Percentiles rank a stretch among this genome's conserved stretches.
These are phyloP conservation scores for Claviceps arundinis DNA, from an alignment of 2,329 filamentous ascomycete species.

Conservation along the genomic window DNA sequence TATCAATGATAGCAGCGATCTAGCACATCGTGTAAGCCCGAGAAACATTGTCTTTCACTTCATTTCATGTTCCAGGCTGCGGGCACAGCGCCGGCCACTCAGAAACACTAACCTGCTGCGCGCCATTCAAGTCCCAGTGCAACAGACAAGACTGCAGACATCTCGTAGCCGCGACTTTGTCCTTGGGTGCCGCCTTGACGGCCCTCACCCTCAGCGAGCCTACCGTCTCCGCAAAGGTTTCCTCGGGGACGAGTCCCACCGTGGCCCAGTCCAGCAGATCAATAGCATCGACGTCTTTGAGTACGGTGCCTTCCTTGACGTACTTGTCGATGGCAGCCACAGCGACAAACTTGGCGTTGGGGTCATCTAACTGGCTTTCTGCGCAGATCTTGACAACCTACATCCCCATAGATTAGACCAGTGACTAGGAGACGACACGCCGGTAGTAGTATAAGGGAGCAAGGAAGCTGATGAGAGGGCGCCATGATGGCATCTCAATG, in stretches of 20 bases:
- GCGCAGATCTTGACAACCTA: constrained; percentile 36
- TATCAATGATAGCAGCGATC: constrained; percentile 42
- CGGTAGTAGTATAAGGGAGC: too few relatives aligned
- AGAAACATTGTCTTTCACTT: neutral
- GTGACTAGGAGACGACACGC: too few relatives aligned
- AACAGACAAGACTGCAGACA: constrained; percentile 40
- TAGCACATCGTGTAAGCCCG: constrained; percentile 12
- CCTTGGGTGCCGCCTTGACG: constrained; percentile 39
- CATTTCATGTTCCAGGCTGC: neutral
- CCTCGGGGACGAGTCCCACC: constrained; percentile 22
- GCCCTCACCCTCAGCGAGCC: constrained; percentile 36
- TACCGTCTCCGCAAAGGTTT: constrained; percentile 32
- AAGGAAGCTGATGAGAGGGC: too few relatives aligned
- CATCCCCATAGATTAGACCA: too few relatives aligned
- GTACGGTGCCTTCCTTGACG: constrained; percentile 29
- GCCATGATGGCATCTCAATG: too few relatives aligned
- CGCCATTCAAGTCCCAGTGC: constrained; percentile 41
- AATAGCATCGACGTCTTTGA: constrained; percentile 37
- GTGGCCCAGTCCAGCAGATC: constrained; percentile 43
- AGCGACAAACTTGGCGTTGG: constrained; percentile 30
- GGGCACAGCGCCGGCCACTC: neutral
- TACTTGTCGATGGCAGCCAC: constrained; percentile 31
- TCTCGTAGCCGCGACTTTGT: constrained; percentile 25
- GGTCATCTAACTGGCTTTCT: constrained; percentile 38
- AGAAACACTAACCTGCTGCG: constrained; percentile 34